Evolutionary conservation across 2,329 filamentous ascomycete genomes (phyloP), one percentile per base, ranked within the genome.

Genomic region (Colletotrichum sp.): DNA sequence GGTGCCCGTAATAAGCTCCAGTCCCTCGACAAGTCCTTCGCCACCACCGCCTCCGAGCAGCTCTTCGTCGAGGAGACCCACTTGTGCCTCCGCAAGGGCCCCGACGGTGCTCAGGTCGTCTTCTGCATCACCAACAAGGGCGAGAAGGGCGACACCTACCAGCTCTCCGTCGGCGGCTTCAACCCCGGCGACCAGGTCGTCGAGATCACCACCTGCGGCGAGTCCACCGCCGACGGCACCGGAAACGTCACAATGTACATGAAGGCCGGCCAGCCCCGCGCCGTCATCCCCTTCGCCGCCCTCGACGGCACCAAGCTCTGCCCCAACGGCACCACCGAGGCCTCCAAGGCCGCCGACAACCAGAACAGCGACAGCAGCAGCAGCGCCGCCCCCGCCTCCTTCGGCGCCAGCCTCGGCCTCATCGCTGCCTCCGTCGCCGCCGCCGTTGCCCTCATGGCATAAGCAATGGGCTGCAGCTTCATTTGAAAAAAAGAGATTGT

Each of bases 91-190:
- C 73, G 73, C 57, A 75, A 75, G 64, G 73, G 73, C 43, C 73
- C 73, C 43, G 64, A 64, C 36, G 73, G 73, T 64, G 70, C 73
- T 10, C 73, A 75, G 73, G 63, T 75, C 32, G 73, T 75, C 70
- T 75, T 75, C 63, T 75, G 73, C 73, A 48, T 75, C 70, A 75
- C 73, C 73, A 75, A 75, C 73, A 75, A 75, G 73, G 59, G 73
- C 70, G 64, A 64, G 30, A 73, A 75, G 69, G 73, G 73, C 70
- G 32, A 52, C 43, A 57, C 32, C 16, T 75, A 75, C 64, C 30
- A 73, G 70, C 73, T 75, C 63, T 67, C 63, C 57, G 30, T 75
- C 32, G 73, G 73, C 57, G 73, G 73, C 57, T 75, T 75, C 73
- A 61, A 73, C 36, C 73, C 73, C 18, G 70, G 70, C 21, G 73